Conservation (phyloP, 208 protist species). For the Trypanosoma congolense region DNA sequence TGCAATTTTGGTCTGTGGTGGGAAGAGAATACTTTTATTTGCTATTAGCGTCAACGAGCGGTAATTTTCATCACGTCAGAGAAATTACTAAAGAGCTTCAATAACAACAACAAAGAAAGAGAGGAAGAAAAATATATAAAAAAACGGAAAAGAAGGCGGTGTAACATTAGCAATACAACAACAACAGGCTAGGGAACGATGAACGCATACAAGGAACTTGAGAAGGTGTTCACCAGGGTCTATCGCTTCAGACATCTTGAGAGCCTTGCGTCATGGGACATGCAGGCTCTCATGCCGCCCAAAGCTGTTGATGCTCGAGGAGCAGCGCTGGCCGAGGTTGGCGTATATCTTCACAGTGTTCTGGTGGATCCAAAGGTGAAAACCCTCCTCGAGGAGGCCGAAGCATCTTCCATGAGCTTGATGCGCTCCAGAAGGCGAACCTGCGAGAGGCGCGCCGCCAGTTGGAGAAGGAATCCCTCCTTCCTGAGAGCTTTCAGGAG, state of each 20-base stretch:
- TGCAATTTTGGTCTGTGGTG: neutral
- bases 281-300: constrained; percentile 70
- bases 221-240: constrained; percentile 48
- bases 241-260: constrained; percentile 54
- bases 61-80: too few species aligned
- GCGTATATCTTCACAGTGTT: constrained; percentile 33
- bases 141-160: neutral
- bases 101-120: too few species aligned
- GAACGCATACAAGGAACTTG: constrained; percentile 67
- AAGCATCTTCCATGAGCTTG: constrained; percentile 30
- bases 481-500: constrained; percentile 56
- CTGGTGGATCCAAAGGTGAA: constrained; percentile 46
- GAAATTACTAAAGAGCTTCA: too few species aligned
- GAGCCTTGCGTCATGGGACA: constrained; percentile 59
- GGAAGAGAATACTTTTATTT: neutral
- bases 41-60: neutral
- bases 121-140: neutral
- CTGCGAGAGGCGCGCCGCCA: constrained; percentile 59
- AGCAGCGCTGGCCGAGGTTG: constrained; percentile 50
- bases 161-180: neutral
- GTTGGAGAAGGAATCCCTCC: constrained; percentile 30
- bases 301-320: constrained; percentile 56
- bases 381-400: constrained; percentile 35
- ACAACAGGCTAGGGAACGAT: constrained; percentile 23
- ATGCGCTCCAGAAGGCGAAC: constrained; percentile 47